These are phyloP conservation scores for Blastobotrys capitulatus DNA, from an alignment of 1,139 yeast species.

Conservation along the genomic window DNA sequence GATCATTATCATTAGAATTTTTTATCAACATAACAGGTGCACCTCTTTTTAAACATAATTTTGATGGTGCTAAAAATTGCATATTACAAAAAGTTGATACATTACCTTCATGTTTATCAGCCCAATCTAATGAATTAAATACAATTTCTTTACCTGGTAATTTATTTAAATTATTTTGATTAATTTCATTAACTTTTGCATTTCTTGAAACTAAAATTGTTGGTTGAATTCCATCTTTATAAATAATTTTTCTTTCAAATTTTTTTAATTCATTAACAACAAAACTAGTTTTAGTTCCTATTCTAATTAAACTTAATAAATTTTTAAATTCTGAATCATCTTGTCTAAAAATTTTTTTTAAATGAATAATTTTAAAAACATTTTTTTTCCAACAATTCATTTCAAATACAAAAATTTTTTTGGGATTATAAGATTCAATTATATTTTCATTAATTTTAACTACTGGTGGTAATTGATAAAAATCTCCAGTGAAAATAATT, in stretches of 20 bases:
- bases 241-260: constrained; percentile 36
- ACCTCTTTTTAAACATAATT: constrained; percentile 46
- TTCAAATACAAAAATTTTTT: constrained; percentile 61
- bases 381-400: constrained; percentile 65
- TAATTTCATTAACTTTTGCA: constrained; percentile 67
- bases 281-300: constrained; percentile 50
- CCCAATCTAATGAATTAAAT: neutral
- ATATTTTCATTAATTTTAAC: constrained; percentile 35
- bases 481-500: constrained; percentile 73
- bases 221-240: constrained; percentile 72
- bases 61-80: constrained; percentile 44
- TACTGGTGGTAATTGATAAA: constrained; percentile 84
- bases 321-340: constrained; percentile 71
- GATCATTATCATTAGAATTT: constrained; percentile 37
- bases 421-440: constrained; percentile 22
- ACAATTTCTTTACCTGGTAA: constrained; percentile 37
- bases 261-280: constrained; percentile 42
- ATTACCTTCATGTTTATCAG: neutral
- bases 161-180: constrained; percentile 46
- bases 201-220: constrained; percentile 76
- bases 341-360: constrained; percentile 85
- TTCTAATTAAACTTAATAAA: constrained; percentile 68
- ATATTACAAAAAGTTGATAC: neutral
- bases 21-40: constrained; percentile 56
- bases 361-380: constrained; percentile 45